Base-by-base conservation (phyloP, 371 early-diverging fungal genomes). In the Mortierella sp. region DNA sequence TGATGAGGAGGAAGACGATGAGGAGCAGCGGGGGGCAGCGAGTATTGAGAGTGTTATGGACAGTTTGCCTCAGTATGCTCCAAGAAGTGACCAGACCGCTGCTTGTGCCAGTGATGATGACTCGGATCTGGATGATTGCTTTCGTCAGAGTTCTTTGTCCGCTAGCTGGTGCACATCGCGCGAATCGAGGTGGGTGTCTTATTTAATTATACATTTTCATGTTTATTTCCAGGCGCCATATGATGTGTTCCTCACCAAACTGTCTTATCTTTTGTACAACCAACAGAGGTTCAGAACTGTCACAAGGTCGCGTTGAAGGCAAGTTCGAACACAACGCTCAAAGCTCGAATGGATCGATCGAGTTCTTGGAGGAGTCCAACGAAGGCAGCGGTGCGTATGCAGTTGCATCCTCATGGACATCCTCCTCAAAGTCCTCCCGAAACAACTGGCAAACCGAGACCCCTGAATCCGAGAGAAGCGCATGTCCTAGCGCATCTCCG, bases 31-130 rank as follows among this genome's bases (percentile, higher is more conserved):
- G 5, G 31, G 19, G 31, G 19, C 16, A 19, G 63, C 6, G 16
- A 63, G 63, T n/a, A 38, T 60, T 48, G 1, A 11, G 54, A 47
- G 71, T 45, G 42, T 31, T 44, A 19, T 28, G 44, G 57, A 72
- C 1, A 26, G n/a, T 19, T 88, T 55, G 42, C 65, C 72, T 13
- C 55, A 75, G 54, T 57, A 50, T 21, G 65, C n/a, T 21, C 42
- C 26, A 14, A 74, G 50, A 21, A 77, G 47, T 9, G 50, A 13
- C 50, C 78, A 58, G 24, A 21, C 48, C 24, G 55, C 50, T 1
- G n/a, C 38, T 10, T 75, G 38, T 31, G 83, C 80, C 1, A 75
- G 80, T 16, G 87, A 76, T n/a, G 74, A 78, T 24, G 83, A 80
- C 34, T 75, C 73, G n/a, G 80, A 87, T n/a, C 11, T 70, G 11